These are phyloP conservation scores for Monascus purpureus DNA, from an alignment of 495 filamentous ascomycete genomes.

Conservation along the genomic window DNA sequence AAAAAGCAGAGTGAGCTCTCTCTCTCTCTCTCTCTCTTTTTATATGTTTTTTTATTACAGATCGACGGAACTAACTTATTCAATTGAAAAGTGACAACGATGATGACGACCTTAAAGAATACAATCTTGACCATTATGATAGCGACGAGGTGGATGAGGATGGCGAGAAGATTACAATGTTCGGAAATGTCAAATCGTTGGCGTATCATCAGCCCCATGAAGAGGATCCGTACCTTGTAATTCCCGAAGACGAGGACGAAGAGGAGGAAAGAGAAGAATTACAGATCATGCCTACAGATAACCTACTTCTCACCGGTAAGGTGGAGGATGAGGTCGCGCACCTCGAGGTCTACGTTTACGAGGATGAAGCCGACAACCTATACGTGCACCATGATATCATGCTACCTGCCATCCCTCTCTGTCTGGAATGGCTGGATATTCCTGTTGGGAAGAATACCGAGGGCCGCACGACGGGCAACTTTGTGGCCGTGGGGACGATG, in stretches of 20 bases:
- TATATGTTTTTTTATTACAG: conserved; percentile 9
- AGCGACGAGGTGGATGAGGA: conserved; percentile 58
- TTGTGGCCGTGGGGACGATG: conserved; percentile 90
- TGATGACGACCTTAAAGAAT: conserved; percentile 86
- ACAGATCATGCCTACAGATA: conserved; percentile 85
- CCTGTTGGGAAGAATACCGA: conserved; percentile 57
- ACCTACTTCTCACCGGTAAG: conserved; percentile 79
- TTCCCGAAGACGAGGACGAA: conserved; percentile 58
- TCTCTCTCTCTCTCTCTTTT: neutral
- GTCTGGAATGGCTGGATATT: conserved; percentile 87
- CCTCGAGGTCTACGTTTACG: conserved; percentile 94
- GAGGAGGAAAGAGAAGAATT: conserved; percentile 88
- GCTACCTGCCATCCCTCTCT: conserved; percentile 92
- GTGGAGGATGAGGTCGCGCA: conserved; percentile 95
- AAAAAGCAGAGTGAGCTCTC: neutral
- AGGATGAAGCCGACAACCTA: conserved; percentile 84
- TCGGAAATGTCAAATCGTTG: conserved; percentile 84
- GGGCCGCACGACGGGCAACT: conserved; percentile 54
- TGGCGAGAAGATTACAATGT: conserved; percentile 69
- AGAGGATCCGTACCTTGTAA: conserved; percentile 90
- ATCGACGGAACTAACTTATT: conserved; percentile 1
- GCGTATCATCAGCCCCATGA: conserved; percentile 88
- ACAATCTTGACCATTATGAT: conserved; percentile 90
- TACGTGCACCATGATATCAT: conserved; percentile 99
- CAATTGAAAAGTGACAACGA: conserved; percentile 30